phyloP scores from a whole-genome alignment of 163 green algal genomes.

The Prototheca wickerhamii region DNA sequence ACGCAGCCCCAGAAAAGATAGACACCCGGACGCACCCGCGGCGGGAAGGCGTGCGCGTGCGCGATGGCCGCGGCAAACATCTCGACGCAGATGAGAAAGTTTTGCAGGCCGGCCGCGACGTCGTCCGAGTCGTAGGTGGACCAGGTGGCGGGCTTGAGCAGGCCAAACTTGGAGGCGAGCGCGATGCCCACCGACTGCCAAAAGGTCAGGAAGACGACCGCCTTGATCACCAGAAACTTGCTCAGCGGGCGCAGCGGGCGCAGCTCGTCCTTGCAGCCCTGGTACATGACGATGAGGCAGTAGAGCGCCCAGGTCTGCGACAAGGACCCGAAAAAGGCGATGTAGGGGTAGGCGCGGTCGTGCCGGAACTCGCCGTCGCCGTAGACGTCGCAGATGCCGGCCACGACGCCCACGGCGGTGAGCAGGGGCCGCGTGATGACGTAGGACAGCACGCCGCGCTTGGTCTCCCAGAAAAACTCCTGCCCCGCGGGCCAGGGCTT shows the following conservation, averaged over 20 bases:
- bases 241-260: constrained; percentile 80
- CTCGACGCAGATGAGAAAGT: constrained; percentile 96
- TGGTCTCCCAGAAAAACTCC: constrained; percentile 77
- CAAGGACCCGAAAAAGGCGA: constrained; percentile 75
- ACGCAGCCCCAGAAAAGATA: not conserved
- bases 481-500: constrained; percentile 62
- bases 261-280: constrained; percentile 75
- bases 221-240: constrained; percentile 95
- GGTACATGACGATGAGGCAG: constrained; percentile 92
- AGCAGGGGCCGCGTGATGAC: constrained; percentile 81
- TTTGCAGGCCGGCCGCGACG: constrained; percentile 65
- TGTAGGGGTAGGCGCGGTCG: constrained; percentile 75
- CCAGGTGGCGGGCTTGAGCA: constrained; percentile 46
- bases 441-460: constrained; percentile 86
- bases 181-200: constrained; percentile 80
- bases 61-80: constrained; percentile 91
- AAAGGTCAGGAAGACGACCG: constrained; percentile 93
- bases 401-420: constrained; percentile 56
- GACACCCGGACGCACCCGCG: constrained; percentile 23
- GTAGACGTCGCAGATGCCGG: constrained; percentile 43
- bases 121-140: constrained; percentile 50
- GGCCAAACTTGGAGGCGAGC: constrained; percentile 51
- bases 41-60: constrained; percentile 81
- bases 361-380: constrained; percentile 63
- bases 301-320: constrained; percentile 92